Conservation (phyloP, 1,284 basidiomycete genomes). For the Rhodotorula sp. region DNA sequence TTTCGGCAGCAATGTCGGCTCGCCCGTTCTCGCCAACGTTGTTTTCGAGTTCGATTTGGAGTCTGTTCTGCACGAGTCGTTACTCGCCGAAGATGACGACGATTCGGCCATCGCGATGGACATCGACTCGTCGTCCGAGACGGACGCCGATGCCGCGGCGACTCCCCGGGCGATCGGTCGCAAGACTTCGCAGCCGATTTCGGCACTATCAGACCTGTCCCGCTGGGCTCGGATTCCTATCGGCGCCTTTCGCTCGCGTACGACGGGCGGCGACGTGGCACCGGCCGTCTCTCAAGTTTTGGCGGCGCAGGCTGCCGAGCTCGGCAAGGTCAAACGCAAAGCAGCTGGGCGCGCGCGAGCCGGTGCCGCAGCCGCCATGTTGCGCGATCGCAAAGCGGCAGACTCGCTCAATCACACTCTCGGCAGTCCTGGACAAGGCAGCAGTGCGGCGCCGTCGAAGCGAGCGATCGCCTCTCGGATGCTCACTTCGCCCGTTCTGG, state of each 20-base stretch:
- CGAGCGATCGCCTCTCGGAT: conserved; percentile 29
- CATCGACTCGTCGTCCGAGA: conserved; percentile 12
- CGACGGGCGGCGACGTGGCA: conserved; percentile 6
- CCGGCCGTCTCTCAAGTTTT: conserved; percentile 22
- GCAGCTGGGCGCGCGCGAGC: neutral
- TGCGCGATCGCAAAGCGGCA: conserved; percentile 21
- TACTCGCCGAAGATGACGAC: conserved; percentile 12
- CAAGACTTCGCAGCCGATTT: conserved; percentile 5
- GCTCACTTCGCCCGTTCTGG: conserved; percentile 38
- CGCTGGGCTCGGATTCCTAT: conserved; percentile 46
- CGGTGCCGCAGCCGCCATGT: conserved; percentile 10
- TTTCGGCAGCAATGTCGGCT: conserved; percentile 20
- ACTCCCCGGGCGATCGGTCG: neutral
- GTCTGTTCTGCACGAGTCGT: conserved; percentile 38
- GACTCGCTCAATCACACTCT: conserved; percentile 16
- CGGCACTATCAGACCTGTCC: conserved; percentile 40
- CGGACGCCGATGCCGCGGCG: conserved; percentile 3
- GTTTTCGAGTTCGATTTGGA: conserved; percentile 40
- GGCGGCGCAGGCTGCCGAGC: conserved; percentile 20
- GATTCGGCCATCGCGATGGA: too few species aligned
- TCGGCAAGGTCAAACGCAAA: conserved; percentile 8
- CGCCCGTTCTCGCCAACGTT: conserved; percentile 29
- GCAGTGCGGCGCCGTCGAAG: neutral
- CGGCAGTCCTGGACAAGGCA: neutral
- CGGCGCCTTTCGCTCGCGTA: conserved; percentile 43